Conservation (phyloP, 2,329 filamentous ascomycete genomes). For the Anisogramma anomala region DNA sequence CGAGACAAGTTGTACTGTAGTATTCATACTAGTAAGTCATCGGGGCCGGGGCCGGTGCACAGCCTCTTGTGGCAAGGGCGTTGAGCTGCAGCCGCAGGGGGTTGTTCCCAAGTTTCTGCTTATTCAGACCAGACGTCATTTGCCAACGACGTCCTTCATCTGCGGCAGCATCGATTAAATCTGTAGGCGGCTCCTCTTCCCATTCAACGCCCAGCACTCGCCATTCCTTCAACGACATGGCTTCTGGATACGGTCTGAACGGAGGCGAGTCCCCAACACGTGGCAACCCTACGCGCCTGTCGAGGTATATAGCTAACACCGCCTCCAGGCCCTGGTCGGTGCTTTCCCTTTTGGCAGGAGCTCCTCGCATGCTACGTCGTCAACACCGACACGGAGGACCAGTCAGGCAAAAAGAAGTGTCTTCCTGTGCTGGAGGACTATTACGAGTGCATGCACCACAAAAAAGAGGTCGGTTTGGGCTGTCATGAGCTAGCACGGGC, state of each 20-base stretch:
- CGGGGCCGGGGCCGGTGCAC: too few relatives aligned
- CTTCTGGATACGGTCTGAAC: constrained; percentile 19
- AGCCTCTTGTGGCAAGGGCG: too few relatives aligned
- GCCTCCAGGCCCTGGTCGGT: constrained; percentile 53
- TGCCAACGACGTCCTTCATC: constrained; percentile 4
- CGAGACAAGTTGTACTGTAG: neutral
- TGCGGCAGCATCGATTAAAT: constrained; percentile 6
- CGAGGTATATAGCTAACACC: constrained; percentile 14
- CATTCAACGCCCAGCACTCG: neutral
- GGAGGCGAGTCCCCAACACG: constrained; percentile 28
- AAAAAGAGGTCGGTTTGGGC: constrained; percentile 70
- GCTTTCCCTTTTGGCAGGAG: constrained; percentile 99
- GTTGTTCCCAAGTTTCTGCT: neutral
- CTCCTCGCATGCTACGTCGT: constrained; percentile 96
- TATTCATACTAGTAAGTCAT: too few relatives aligned
- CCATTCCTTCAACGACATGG: constrained; percentile 11
- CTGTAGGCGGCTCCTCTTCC: constrained; percentile 3
- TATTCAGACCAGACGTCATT: neutral
- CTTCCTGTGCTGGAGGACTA: constrained; percentile 81
- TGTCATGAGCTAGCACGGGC: neutral
- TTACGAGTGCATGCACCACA: constrained; percentile 97
- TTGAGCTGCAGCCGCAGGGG: too few relatives aligned
- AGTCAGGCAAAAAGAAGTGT: constrained; percentile 79
- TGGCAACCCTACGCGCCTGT: constrained; percentile 13
- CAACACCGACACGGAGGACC: constrained; percentile 71